Conservation (phyloP, 2,329 filamentous ascomycete genomes). For the Lizonia empirigonia region DNA sequence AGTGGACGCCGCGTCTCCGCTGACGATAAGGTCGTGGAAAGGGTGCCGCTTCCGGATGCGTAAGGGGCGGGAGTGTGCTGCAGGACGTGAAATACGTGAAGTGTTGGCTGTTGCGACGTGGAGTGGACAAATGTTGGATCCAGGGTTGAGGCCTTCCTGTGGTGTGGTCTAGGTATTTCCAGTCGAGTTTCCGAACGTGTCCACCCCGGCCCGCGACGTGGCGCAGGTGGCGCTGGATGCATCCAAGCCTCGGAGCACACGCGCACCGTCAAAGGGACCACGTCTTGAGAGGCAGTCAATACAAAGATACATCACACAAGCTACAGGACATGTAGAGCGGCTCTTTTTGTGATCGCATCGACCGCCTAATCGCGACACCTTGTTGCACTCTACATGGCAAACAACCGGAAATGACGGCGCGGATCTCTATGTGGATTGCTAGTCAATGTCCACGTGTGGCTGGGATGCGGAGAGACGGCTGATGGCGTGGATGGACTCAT, state of each 20-base stretch:
- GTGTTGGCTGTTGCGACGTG: conserved; percentile 4
- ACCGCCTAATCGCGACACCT: background rate
- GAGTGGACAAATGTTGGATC: conserved; percentile 6
- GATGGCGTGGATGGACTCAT: background rate
- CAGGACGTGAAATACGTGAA: background rate
- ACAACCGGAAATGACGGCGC: background rate
- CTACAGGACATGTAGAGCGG: background rate
- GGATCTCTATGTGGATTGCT: background rate
- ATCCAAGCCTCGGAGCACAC: no score
- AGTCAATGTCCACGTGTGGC: conserved; percentile 7
- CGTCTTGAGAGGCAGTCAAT: background rate
- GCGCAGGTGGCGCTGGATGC: conserved; percentile 9
- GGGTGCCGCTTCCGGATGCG: conserved; percentile 8
- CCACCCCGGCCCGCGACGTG: conserved; percentile 5
- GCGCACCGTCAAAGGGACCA: background rate
- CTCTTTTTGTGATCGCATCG: background rate
- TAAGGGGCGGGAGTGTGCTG: conserved; percentile 12
- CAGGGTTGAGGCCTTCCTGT: conserved; percentile 8
- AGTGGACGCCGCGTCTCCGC: background rate
- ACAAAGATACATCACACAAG: background rate
- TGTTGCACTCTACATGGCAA: background rate
- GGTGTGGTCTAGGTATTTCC: no score
- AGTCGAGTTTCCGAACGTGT: conserved; percentile 1
- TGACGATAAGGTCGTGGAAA: background rate
- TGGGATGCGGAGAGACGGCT: background rate